phyloP scores from a whole-genome alignment of 306 rosid genomes.

The Cicer pinnatifidum region DNA sequence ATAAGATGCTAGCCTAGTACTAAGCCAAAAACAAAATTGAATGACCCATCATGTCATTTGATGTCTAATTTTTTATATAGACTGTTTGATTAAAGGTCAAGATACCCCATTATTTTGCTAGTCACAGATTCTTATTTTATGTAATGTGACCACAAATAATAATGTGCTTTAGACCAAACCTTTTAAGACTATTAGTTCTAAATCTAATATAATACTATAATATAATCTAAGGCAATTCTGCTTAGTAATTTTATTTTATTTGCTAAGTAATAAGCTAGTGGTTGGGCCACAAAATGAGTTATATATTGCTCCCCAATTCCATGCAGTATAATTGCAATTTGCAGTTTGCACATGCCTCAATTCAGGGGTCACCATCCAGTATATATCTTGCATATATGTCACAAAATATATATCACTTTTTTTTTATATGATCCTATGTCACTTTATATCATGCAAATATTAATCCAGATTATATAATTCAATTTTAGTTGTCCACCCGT shows the following conservation, averaged over 20 bases:
- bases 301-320: slow-evolving; percentile 4
- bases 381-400: slow-evolving; percentile 34
- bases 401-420: not conserved
- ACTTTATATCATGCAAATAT: slow-evolving; percentile 16
- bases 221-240: slow-evolving; percentile 38
- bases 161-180: slow-evolving; percentile 34
- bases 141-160: slow-evolving; percentile 24
- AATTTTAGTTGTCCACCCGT: slow-evolving; percentile 31
- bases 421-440: slow-evolving; percentile 25
- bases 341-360: slow-evolving; percentile 55
- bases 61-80: slow-evolving; percentile 38
- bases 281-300: slow-evolving; percentile 23
- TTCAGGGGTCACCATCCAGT: slow-evolving; percentile 39
- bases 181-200: slow-evolving; percentile 35
- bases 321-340: slow-evolving; percentile 40
- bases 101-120: slow-evolving; percentile 44
- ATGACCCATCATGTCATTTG: slow-evolving; percentile 51
- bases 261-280: slow-evolving; percentile 12
- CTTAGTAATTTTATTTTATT: slow-evolving; percentile 1
- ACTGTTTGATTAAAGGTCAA: slow-evolving; percentile 47
- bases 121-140: slow-evolving; percentile 49
- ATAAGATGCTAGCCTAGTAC: slow-evolving; percentile 36
- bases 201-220: not conserved
- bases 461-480: slow-evolving; percentile 36
- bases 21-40: slow-evolving; percentile 42